Conservation (phyloP, 2,329 filamentous ascomycete genomes). For the Nigrospora sphaerica region DNA sequence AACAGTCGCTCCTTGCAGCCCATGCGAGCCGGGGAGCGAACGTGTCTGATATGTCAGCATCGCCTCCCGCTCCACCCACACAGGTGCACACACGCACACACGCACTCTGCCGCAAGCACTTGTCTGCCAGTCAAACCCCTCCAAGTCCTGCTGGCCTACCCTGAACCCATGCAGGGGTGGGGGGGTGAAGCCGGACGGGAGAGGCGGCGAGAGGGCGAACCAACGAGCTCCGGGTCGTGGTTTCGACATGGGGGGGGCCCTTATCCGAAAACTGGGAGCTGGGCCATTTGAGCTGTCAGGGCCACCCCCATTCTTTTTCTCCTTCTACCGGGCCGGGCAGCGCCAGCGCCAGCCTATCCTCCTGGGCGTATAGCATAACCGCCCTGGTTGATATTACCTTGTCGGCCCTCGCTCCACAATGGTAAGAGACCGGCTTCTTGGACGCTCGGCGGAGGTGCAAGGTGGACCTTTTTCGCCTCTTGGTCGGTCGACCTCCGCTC, state of each 20-base stretch:
- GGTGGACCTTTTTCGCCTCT: not conserved
- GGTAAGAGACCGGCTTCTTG: not conserved
- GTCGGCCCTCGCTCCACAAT: not conserved
- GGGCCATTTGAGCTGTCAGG: not conserved
- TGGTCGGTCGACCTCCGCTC: not conserved
- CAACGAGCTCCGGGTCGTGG: not conserved
- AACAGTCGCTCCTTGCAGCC: slow-evolving; percentile 1
- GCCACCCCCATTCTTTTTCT: not conserved
- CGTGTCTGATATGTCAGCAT: not conserved
- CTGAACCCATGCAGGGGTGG: too few relatives aligned
- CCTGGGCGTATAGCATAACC: not conserved
- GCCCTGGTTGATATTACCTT: not conserved
- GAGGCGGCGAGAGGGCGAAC: too few relatives aligned
- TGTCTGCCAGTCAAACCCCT: not conserved
- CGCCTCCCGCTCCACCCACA: not conserved
- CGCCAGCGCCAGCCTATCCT: not conserved
- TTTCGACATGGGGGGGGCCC: not conserved
- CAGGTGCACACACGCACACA: not conserved
- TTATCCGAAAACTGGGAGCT: not conserved
- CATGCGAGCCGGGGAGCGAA: not conserved
- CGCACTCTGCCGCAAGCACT: not conserved
- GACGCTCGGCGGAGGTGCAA: not conserved
- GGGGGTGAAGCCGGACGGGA: too few relatives aligned
- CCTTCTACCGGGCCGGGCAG: not conserved
- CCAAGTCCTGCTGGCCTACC: not conserved